Conservation (phyloP, 176 grass and related monocot species). For the Paspalum vaginatum region DNA sequence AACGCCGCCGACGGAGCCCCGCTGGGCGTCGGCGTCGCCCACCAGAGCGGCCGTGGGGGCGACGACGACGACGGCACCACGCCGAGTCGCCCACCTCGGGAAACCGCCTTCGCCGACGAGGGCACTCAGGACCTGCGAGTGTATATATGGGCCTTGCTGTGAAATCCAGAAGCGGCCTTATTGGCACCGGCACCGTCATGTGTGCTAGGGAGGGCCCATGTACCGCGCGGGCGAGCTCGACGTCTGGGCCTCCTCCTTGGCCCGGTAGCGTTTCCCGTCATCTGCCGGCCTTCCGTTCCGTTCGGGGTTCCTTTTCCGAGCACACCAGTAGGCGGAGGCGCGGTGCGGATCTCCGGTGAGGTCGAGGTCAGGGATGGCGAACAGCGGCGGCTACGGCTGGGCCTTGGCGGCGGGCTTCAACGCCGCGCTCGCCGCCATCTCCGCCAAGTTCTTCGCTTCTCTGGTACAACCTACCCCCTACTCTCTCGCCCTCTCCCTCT, state of each 20-base stretch:
- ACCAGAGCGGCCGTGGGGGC: too few relatives aligned
- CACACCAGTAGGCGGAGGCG: background rate
- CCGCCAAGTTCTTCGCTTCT: slow-evolving; percentile 74
- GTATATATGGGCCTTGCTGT: background rate
- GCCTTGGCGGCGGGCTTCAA: slow-evolving; percentile 73
- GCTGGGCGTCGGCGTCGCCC: too few relatives aligned
- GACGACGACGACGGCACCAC: too few relatives aligned
- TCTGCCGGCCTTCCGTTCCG: background rate
- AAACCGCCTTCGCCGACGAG: too few relatives aligned
- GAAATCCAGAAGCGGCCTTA: background rate
- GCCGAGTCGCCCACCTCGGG: too few relatives aligned
- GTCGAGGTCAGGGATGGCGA: slow-evolving; percentile 27
- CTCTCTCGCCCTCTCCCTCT: background rate
- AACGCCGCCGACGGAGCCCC: too few relatives aligned
- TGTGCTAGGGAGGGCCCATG: background rate
- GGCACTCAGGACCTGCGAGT: too few relatives aligned
- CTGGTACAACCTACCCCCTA: slow-evolving; percentile 35
- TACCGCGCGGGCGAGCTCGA: background rate
- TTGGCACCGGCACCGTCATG: background rate
- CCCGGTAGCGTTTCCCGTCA: background rate
- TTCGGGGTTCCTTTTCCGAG: background rate
- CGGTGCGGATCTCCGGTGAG: slow-evolving; percentile 47
- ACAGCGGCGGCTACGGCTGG: slow-evolving; percentile 65
- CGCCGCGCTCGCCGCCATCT: slow-evolving; percentile 80
- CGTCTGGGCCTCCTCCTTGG: background rate